Conservation (phyloP, 352 stramenopile species). For the Globisporangium recalcitrans region DNA sequence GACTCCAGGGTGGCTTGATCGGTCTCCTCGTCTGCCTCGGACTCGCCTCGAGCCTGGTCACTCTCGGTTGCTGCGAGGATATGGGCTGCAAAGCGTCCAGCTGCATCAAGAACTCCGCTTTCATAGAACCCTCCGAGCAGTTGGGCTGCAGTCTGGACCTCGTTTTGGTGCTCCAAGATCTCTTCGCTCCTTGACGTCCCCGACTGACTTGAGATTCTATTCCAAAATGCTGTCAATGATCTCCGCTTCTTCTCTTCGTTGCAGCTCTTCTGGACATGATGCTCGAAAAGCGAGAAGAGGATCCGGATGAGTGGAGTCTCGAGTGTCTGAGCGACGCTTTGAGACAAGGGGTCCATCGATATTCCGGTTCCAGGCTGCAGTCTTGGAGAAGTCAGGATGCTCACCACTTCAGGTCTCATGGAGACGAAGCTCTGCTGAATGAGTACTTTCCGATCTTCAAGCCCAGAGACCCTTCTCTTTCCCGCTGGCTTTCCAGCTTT, state of each 20-base stretch:
- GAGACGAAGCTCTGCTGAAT: slow-evolving; percentile 29
- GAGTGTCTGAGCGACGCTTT: background rate
- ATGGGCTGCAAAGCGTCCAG: slow-evolving; percentile 14
- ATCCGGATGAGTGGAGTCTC: slow-evolving; percentile 17
- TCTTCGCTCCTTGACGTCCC: slow-evolving; percentile 8
- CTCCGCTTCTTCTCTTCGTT: slow-evolving; percentile 13
- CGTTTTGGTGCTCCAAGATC: slow-evolving; percentile 12
- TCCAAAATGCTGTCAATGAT: slow-evolving; percentile 2
- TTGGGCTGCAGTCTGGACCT: slow-evolving; percentile 1
- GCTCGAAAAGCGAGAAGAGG: slow-evolving; percentile 17
- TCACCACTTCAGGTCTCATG: slow-evolving; percentile 27
- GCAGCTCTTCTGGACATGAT: slow-evolving; percentile 16
- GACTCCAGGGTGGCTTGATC: slow-evolving; percentile 1
- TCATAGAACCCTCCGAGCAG: slow-evolving; percentile 7
- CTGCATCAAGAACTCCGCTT: slow-evolving; percentile 14
- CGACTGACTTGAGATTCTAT: background rate
- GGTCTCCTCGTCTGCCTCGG: background rate
- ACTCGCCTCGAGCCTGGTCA: slow-evolving; percentile 9
- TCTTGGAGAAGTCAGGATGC: slow-evolving; percentile 26
- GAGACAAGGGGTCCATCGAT: slow-evolving; percentile 8
- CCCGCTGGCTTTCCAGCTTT: slow-evolving; percentile 23
- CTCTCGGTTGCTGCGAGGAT: slow-evolving; percentile 9
- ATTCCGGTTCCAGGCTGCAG: slow-evolving; percentile 4
- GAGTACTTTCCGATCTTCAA: slow-evolving; percentile 18
- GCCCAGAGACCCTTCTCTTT: slow-evolving; percentile 10